Conservation (phyloP, 2,329 filamentous ascomycete species). For the Phoma herbarum region DNA sequence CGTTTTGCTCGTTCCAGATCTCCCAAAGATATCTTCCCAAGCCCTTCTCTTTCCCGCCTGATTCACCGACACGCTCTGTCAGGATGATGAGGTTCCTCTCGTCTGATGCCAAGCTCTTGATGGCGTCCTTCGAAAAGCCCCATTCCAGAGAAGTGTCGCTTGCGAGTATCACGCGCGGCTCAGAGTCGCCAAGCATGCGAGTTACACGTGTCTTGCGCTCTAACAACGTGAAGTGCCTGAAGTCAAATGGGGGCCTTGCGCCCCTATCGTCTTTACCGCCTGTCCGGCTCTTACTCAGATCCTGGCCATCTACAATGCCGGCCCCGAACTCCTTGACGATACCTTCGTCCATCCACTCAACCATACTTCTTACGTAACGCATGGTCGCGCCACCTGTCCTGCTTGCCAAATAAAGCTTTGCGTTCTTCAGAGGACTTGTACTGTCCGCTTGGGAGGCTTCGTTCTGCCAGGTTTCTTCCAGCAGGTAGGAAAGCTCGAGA, state of each 20-base stretch:
- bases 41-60: constrained; percentile 43
- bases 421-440: constrained; percentile 59
- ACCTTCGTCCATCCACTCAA: constrained; percentile 99
- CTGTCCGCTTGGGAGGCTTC: constrained; percentile 37
- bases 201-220: constrained; percentile 84
- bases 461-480: constrained; percentile 85
- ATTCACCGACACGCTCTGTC: constrained; percentile 73
- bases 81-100: constrained; percentile 84
- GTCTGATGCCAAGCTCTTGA: constrained; percentile 78
- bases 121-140: constrained; percentile 87
- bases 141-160: constrained; percentile 91
- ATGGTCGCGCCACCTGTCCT: constrained; percentile 88
- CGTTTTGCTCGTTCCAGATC: constrained; percentile 48
- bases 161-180: constrained; percentile 81
- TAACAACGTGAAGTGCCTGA: constrained; percentile 82
- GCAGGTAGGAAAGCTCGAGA: constrained; percentile 86
- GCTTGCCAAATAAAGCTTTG: constrained; percentile 80
- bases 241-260: constrained; percentile 81
- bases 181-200: constrained; percentile 65
- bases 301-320: constrained; percentile 44
- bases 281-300: constrained; percentile 44
- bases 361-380: constrained; percentile 90
- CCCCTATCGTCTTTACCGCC: constrained; percentile 58
- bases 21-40: constrained; percentile 81
- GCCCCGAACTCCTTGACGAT: constrained; percentile 93